These are phyloP conservation scores for Phyllosticta citrichinensis DNA, from an alignment of 2,329 filamentous ascomycete genomes.

Conservation along the genomic window DNA sequence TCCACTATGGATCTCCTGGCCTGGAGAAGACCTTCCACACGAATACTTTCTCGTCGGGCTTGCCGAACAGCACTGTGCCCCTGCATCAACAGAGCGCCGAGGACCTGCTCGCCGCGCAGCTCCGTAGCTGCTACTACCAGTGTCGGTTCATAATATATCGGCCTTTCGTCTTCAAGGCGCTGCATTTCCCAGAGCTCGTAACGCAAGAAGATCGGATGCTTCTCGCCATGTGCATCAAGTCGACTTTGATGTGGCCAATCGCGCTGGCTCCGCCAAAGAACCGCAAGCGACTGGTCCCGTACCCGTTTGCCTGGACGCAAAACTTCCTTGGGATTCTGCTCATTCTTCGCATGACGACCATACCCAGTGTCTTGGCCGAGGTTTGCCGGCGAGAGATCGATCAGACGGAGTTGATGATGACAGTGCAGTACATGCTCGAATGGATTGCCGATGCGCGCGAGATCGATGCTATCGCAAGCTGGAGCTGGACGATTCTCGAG, in stretches of 20 bases:
- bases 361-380: conserved; percentile 40
- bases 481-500: conserved; percentile 38
- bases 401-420: conserved; percentile 39
- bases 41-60: background rate
- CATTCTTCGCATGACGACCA: conserved; percentile 44
- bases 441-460: conserved; percentile 50
- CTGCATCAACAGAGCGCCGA: background rate
- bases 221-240: conserved; percentile 47
- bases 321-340: conserved; percentile 50
- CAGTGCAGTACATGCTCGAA: conserved; percentile 44
- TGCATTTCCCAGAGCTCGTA: conserved; percentile 43
- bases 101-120: conserved; percentile 11
- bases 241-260: conserved; percentile 51
- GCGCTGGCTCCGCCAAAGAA: conserved; percentile 46
- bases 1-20: conserved; percentile 3
- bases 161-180: conserved; percentile 15
- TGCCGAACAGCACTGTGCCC: background rate
- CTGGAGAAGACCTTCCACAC: background rate
- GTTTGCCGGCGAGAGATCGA: conserved; percentile 43
- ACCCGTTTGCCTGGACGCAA: conserved; percentile 53
- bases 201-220: conserved; percentile 45
- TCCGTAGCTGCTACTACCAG: conserved; percentile 16
- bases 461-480: conserved; percentile 44
- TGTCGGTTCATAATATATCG: conserved; percentile 14
- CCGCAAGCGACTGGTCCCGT: conserved; percentile 49